Evolutionary conservation across 495 filamentous ascomycete genomes (phyloP), one percentile per base, ranked within the genome.

Genomic region (Astrocystis sublimbata): DNA sequence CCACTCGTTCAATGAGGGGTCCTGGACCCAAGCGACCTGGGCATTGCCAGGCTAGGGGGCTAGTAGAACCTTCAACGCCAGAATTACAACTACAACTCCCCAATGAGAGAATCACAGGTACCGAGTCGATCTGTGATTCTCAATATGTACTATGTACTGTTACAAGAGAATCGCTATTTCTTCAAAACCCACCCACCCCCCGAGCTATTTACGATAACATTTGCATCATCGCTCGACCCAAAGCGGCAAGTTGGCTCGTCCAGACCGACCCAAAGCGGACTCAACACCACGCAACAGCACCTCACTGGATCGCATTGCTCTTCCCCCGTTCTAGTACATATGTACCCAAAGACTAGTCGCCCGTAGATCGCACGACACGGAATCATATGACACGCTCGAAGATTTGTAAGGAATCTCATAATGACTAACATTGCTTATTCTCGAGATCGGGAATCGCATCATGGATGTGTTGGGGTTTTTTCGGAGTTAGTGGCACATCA

Each of bases 311-410:
- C 24, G 17, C 30, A n/a, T 26, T 15, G 30, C 17, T 30, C 23
- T 28, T 15, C 43, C 43, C 23, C 23, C 43, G n/a, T 47, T 47
- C 12, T 47, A 15, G 43, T 47, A 26, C 43, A n/a, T n/a, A n/a
- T n/a, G 12, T 10, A 13, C 49, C 49, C 49, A 13, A 19, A 19
- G 8, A 9, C 23, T 30, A 23, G 17, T 35, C 30, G 12, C 30
- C 49, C 49, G 30, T 49, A 49, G 30, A 35, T 52, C 49, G 8
- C 49, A 52, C 28, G 26, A 33, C n/a, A 35, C 30, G 30, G 49
- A 30, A 19, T 21, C 49, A 35, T 33, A 52, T 35, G 30, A 52
- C 17, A 35, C 8, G 49, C 49, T 7, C 13, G 6, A 17, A 35
- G 33, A 12, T 35, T 35, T 52, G 30, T 15, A 13, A 4, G 1